phyloP scores from a whole-genome alignment of 2,329 filamentous ascomycete species.

The Cercospora sojina region DNA sequence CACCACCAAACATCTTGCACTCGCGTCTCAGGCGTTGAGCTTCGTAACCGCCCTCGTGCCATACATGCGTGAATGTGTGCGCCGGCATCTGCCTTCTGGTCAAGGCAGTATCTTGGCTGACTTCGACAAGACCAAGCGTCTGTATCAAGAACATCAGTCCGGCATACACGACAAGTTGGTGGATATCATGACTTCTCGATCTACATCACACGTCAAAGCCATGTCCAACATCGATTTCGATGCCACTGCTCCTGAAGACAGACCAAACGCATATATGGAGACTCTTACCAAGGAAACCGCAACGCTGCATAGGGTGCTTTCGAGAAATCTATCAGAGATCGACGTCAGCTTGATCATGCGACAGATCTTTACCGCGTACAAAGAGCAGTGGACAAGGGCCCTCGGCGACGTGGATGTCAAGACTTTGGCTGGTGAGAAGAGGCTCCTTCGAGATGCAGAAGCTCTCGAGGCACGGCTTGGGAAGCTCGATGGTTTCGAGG shows the following conservation, averaged over 20 bases:
- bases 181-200: slow-evolving; percentile 83
- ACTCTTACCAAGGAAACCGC: slow-evolving; percentile 81
- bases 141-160: slow-evolving; percentile 85
- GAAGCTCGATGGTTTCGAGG: slow-evolving; percentile 76
- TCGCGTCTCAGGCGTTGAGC: slow-evolving; percentile 83
- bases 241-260: slow-evolving; percentile 33
- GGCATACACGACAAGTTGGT: slow-evolving; percentile 91
- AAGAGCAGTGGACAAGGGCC: slow-evolving; percentile 71
- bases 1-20: slow-evolving; percentile 88
- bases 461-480: slow-evolving; percentile 68
- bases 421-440: slow-evolving; percentile 67
- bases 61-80: slow-evolving; percentile 86
- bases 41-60: slow-evolving; percentile 87
- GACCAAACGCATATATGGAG: slow-evolving; percentile 73
- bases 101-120: slow-evolving; percentile 64
- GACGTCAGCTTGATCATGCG: slow-evolving; percentile 80
- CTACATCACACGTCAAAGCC: slow-evolving; percentile 68
- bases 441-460: slow-evolving; percentile 77
- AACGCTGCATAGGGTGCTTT: slow-evolving; percentile 78
- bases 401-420: slow-evolving; percentile 65
- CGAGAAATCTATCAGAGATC: slow-evolving; percentile 74
- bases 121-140: slow-evolving; percentile 81
- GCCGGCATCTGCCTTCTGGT: slow-evolving; percentile 63
- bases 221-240: slow-evolving; percentile 79
- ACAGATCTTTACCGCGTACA: slow-evolving; percentile 79